phyloP scores from a whole-genome alignment of 1,284 basidiomycete genomes.

The Ceratobasidium sp. region DNA sequence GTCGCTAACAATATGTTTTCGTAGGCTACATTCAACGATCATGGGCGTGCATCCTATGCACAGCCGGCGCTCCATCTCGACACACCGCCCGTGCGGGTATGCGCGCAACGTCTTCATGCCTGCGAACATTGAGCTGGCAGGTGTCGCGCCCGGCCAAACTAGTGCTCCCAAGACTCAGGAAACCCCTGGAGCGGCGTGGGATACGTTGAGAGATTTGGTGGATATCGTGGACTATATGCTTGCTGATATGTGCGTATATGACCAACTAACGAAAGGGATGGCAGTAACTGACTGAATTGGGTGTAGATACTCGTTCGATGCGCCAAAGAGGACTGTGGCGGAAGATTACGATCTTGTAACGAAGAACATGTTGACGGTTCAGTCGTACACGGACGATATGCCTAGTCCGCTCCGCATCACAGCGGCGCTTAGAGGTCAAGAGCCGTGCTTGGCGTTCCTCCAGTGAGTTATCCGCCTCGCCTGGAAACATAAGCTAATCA shows the following conservation, averaged over 20 bases:
- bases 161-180: slow-evolving; percentile 29
- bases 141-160: neutral
- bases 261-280: too few relatives aligned
- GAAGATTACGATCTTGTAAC: slow-evolving; percentile 38
- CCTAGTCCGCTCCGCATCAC: slow-evolving; percentile 33
- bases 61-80: slow-evolving; percentile 35
- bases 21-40: slow-evolving; percentile 33
- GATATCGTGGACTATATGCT: slow-evolving; percentile 38
- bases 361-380: slow-evolving; percentile 32
- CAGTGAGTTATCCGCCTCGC: slow-evolving; percentile 36
- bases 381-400: slow-evolving; percentile 35
- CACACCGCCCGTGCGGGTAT: slow-evolving; percentile 6
- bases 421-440: slow-evolving; percentile 23
- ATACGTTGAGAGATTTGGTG: slow-evolving; percentile 25
- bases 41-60: slow-evolving; percentile 39
- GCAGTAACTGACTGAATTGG: too few relatives aligned
- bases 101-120: slow-evolving; percentile 22
- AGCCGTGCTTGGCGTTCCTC: slow-evolving; percentile 37
- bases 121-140: slow-evolving; percentile 27
- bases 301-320: slow-evolving; percentile 32
- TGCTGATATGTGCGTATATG: slow-evolving; percentile 16
- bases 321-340: slow-evolving; percentile 15
- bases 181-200: slow-evolving; percentile 15
- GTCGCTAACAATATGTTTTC: neutral
- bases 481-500: too few relatives aligned